Evolutionary conservation across 164 flowering plant genomes (phyloP), one percentile per base, ranked within the genome.

Genomic region (Kingdonia uniflora): DNA sequence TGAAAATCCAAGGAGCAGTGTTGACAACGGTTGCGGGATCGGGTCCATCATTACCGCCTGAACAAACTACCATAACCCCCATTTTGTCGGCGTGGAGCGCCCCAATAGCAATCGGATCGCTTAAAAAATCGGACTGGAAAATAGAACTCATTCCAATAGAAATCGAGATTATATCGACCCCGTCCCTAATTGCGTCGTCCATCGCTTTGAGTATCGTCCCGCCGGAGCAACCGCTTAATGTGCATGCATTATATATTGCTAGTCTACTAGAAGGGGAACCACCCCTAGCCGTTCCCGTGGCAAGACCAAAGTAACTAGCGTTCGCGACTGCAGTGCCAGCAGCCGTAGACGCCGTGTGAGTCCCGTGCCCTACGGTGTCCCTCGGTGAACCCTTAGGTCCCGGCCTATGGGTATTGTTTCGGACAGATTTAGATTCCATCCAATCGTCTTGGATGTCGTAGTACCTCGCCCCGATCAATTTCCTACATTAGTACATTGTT

Each of bases 31-130:
- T 80, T 62, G 49, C 71, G 41, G 78, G 68, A 35, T 69, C 80
- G 20, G 95, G 95, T 0, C 95, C 95, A 24, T 80, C 87, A 51
- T 86, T 86, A 12, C 95, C 91, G 0, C 69, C 88, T 0, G 95
- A 84, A 54, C 81, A 79, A 1, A 81, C 65, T 6, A 86, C 91
- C 71, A 83, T 65, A 14, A 86, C 68, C 2, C 85, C 86, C 65
- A 35, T 78, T 62, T 78, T 70, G n/a, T 66, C 58, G 0, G 91
- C 91, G 66, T 83, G 84, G 56, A 86, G 78, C 6, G 95, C 78
- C n/a, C 87, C 95, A 14, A 85, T 79, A 22, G 95, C 75, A 0
- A 85, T 82, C 15, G 90, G 85, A 19, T 85, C 95, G 21, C 44
- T 60, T 14, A 82, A 20, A 53, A 61, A 80, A 66, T 80, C 89